These are phyloP conservation scores for Bipolaris cookei DNA, from an alignment of 2,329 filamentous ascomycete genomes.

Conservation along the genomic window DNA sequence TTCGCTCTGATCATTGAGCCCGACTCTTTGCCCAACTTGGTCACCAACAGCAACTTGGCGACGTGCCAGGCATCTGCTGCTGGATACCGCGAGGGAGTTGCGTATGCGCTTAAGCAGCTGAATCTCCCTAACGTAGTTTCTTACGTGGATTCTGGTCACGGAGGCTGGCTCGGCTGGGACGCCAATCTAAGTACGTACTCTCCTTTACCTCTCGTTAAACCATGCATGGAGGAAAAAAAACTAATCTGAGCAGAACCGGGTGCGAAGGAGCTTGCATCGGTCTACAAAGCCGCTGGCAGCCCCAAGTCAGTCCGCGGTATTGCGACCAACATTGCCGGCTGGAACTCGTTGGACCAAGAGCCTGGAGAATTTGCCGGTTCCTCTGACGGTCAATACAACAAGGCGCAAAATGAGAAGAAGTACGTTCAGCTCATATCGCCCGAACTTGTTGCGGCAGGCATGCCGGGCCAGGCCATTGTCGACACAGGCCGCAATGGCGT, in stretches of 20 bases:
- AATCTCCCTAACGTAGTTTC: slow-evolving; percentile 68
- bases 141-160: slow-evolving; percentile 71
- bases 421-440: slow-evolving; percentile 61
- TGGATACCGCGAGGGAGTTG: slow-evolving; percentile 64
- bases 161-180: slow-evolving; percentile 70
- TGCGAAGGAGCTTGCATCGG: slow-evolving; percentile 56
- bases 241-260: slow-evolving; percentile 49
- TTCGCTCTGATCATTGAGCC: slow-evolving; percentile 60
- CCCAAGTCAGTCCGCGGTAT: slow-evolving; percentile 60
- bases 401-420: slow-evolving; percentile 60
- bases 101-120: slow-evolving; percentile 64
- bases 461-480: slow-evolving; percentile 62
- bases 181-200: slow-evolving; percentile 59
- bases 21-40: slow-evolving; percentile 68
- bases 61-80: slow-evolving; percentile 63
- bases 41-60: slow-evolving; percentile 63
- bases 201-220: background rate
- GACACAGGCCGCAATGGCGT: slow-evolving; percentile 66
- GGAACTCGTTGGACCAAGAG: slow-evolving; percentile 60
- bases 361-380: slow-evolving; percentile 48
- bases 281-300: slow-evolving; percentile 57
- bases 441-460: slow-evolving; percentile 56
- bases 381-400: slow-evolving; percentile 47
- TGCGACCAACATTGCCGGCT: slow-evolving; percentile 65
- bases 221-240: background rate